Evolutionary conservation across 1,284 basidiomycete genomes (phyloP).

Genomic region (Ganoderma sp.): DNA sequence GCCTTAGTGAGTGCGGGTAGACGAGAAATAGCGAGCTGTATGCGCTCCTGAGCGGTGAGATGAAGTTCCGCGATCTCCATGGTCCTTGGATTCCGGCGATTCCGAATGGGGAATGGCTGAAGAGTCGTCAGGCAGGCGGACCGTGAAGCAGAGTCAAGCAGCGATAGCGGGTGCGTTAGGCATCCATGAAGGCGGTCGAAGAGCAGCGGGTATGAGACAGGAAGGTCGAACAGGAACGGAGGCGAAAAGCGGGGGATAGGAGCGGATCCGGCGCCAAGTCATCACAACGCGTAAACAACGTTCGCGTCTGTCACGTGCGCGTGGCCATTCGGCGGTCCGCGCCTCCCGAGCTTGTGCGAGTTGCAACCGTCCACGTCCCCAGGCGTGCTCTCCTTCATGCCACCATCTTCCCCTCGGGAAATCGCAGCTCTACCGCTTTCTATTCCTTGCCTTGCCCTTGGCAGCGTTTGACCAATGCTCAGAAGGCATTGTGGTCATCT

Average conservation of each 20-base stretch:
- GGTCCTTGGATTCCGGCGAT: neutral
- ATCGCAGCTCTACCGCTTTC: neutral
- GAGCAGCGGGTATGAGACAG: neutral
- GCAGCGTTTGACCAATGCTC: neutral
- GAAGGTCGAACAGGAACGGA: neutral
- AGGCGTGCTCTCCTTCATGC: neutral
- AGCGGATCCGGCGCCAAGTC: constrained; percentile 12
- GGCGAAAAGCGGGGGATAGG: constrained; percentile 14
- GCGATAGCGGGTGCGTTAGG: neutral
- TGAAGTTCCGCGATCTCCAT: constrained; percentile 29
- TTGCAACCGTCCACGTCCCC: too few relatives aligned
- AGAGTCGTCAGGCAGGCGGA: neutral
- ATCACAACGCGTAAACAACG: constrained; percentile 41
- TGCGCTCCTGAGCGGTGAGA: constrained; percentile 34
- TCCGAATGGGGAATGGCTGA: neutral
- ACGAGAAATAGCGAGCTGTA: constrained; percentile 42
- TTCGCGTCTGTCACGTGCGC: constrained; percentile 41
- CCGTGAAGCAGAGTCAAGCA: neutral
- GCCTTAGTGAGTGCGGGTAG: constrained; percentile 53
- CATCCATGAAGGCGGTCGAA: constrained; percentile 13
- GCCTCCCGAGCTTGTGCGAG: neutral
- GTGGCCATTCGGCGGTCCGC: neutral
- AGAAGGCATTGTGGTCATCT: neutral
- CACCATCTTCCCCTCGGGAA: neutral
- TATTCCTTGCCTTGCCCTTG: neutral